Conservation (phyloP, 1,284 basidiomycete genomes). For the Takashimella tepidaria region DNA sequence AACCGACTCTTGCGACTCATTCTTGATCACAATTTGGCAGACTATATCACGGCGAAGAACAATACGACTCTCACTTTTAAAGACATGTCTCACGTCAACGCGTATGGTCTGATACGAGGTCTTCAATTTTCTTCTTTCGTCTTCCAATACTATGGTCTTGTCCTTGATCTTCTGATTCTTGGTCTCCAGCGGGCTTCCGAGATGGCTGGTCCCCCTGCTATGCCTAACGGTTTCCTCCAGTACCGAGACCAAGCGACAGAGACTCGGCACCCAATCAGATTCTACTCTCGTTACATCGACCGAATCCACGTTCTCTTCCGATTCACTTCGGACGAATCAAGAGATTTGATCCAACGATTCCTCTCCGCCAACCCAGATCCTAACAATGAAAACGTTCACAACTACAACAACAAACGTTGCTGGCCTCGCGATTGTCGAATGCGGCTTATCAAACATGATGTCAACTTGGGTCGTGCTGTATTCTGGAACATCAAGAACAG, state of each 20-base stretch:
- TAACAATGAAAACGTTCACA: slow-evolving; percentile 97
- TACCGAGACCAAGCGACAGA: slow-evolving; percentile 89
- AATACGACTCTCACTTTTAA: slow-evolving; percentile 92
- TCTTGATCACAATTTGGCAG: slow-evolving; percentile 93
- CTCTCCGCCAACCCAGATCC: slow-evolving; percentile 95
- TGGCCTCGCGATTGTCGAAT: slow-evolving; percentile 99
- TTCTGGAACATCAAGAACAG: slow-evolving; percentile 99
- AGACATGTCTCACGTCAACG: slow-evolving; percentile 55
- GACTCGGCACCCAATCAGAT: slow-evolving; percentile 85
- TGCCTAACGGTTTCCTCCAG: slow-evolving; percentile 95
- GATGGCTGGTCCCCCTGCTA: slow-evolving; percentile 91
- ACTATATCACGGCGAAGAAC: slow-evolving; percentile 97
- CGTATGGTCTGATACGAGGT: slow-evolving; percentile 77
- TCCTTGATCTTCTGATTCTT: slow-evolving; percentile 85
- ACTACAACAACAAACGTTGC: slow-evolving; percentile 98
- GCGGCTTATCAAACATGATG: slow-evolving; percentile 99
- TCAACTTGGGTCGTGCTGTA: slow-evolving; percentile 94
- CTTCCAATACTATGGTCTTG: slow-evolving; percentile 92
- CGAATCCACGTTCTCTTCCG: slow-evolving; percentile 91
- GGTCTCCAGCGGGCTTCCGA: slow-evolving; percentile 91
- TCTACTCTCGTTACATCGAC: slow-evolving; percentile 94
- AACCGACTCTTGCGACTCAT: slow-evolving; percentile 90
- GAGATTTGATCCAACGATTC: slow-evolving; percentile 96
- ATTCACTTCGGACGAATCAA: slow-evolving; percentile 95
- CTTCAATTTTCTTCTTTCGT: slow-evolving; percentile 95